Evolutionary conservation across 2,329 filamentous ascomycete genomes (phyloP).

Genomic region (Bipolaris sorokiniana): DNA sequence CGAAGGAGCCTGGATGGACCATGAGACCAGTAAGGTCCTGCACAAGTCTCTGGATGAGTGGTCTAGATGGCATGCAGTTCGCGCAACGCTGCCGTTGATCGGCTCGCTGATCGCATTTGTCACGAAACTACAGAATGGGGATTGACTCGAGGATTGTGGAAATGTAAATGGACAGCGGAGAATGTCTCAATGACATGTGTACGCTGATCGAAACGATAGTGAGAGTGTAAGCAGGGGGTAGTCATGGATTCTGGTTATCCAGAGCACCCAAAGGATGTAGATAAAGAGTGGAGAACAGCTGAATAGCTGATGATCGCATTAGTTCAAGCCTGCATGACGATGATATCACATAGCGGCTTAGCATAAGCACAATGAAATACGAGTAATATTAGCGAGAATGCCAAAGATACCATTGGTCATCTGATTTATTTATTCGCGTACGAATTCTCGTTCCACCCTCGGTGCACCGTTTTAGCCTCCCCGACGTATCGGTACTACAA

Average conservation of each 20-base stretch:
- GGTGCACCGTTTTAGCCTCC: neutral
- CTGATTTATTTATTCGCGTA: neutral
- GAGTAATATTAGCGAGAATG: neutral
- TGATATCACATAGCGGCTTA: neutral
- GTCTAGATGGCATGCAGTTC: constrained; percentile 5
- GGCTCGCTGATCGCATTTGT: neutral
- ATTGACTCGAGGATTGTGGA: neutral
- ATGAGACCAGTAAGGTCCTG: neutral
- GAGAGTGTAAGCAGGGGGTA: neutral
- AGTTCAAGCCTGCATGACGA: neutral
- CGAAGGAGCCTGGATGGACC: neutral
- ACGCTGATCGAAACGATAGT: neutral
- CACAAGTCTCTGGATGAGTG: constrained; percentile 4
- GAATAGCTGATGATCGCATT: neutral
- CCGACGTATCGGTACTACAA: neutral
- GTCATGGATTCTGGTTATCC: neutral
- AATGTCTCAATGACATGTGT: neutral
- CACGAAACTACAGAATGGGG: neutral
- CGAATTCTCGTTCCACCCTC: neutral
- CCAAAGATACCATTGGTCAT: neutral
- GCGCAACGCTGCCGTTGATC: constrained; percentile 4
- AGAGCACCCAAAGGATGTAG: neutral
- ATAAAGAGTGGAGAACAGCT: neutral
- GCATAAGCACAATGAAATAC: neutral
- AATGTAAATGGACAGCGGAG: neutral